phyloP scores from a whole-genome alignment of 352 stramenopile genomes.

The Pythium sp. region DNA sequence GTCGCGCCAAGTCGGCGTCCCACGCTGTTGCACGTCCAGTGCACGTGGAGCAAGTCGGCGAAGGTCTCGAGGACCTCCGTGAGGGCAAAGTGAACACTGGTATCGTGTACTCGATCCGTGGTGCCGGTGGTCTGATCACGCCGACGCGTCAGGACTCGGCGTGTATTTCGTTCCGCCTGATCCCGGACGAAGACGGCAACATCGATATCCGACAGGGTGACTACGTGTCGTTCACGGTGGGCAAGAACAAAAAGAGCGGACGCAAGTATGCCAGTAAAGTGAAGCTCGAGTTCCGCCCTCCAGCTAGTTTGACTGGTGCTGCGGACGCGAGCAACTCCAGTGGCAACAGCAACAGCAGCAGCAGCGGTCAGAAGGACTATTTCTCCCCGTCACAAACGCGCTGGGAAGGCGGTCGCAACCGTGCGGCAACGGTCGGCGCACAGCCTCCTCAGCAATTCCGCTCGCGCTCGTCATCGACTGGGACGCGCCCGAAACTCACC shows the following conservation, averaged over 20 bases:
- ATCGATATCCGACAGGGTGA: slow-evolving; percentile 83
- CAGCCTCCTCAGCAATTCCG: slow-evolving; percentile 45
- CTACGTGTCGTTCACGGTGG: slow-evolving; percentile 87
- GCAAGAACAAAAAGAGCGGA: slow-evolving; percentile 89
- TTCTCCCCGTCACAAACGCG: slow-evolving; percentile 48
- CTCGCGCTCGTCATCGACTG: slow-evolving; percentile 54
- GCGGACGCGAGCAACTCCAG: slow-evolving; percentile 20
- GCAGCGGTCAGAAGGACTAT: slow-evolving; percentile 55
- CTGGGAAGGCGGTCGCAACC: slow-evolving; percentile 54
- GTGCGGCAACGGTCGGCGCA: slow-evolving; percentile 44
- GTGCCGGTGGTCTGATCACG: slow-evolving; percentile 79
- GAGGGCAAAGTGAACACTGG: slow-evolving; percentile 87
- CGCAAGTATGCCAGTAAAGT: slow-evolving; percentile 88
- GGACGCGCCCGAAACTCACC: slow-evolving; percentile 57
- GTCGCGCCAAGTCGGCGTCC: slow-evolving; percentile 78
- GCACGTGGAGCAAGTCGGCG: slow-evolving; percentile 79
- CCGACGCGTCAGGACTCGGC: slow-evolving; percentile 79
- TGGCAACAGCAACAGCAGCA: slow-evolving; percentile 17
- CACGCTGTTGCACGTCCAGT: slow-evolving; percentile 61
- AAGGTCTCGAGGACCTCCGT: slow-evolving; percentile 80
- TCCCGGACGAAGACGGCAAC: slow-evolving; percentile 83
- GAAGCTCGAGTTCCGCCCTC: slow-evolving; percentile 85
- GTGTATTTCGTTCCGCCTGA: slow-evolving; percentile 86
- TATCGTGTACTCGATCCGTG: slow-evolving; percentile 85
- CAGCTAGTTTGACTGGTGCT: slow-evolving; percentile 41